Evolutionary conservation across 768 basidiomycete genomes (phyloP).

Genomic region (Tricholoma sp.): DNA sequence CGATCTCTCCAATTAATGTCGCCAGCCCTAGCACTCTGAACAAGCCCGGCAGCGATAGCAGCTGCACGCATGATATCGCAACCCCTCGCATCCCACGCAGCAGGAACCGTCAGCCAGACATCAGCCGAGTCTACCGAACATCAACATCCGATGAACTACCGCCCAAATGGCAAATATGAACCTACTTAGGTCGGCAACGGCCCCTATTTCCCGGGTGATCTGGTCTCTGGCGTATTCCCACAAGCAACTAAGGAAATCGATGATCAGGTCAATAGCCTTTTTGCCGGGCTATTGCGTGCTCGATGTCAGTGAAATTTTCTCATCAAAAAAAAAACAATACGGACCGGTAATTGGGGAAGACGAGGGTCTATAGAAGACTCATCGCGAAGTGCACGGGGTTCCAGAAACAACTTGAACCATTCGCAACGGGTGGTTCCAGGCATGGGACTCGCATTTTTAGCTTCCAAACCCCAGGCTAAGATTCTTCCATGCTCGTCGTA

Average conservation of each 20-base stretch:
- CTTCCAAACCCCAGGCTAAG: conserved; percentile 82
- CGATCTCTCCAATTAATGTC: conserved; percentile 78
- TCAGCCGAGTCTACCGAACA: conserved; percentile 63
- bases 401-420: conserved; percentile 83
- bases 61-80: conserved; percentile 84
- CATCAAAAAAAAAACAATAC: conserved; percentile 21
- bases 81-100: conserved; percentile 86
- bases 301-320: conserved; percentile 8
- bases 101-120: conserved; percentile 83
- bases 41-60: conserved; percentile 76
- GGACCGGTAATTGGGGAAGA: conserved; percentile 71
- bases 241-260: conserved; percentile 76
- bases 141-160: conserved; percentile 6
- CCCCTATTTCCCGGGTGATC: conserved; percentile 83
- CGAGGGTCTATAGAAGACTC: conserved; percentile 68
- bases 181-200: conserved; percentile 79
- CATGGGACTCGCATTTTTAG: conserved; percentile 72
- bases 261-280: conserved; percentile 69
- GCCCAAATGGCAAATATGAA: background rate
- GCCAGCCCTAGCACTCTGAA: conserved; percentile 62
- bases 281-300: conserved; percentile 56
- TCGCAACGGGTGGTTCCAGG: conserved; percentile 54
- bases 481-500: conserved; percentile 73
- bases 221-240: conserved; percentile 87
- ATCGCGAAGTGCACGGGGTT: conserved; percentile 75